Conservation (phyloP, 306 rosid species). For the Alnus rubra region DNA sequence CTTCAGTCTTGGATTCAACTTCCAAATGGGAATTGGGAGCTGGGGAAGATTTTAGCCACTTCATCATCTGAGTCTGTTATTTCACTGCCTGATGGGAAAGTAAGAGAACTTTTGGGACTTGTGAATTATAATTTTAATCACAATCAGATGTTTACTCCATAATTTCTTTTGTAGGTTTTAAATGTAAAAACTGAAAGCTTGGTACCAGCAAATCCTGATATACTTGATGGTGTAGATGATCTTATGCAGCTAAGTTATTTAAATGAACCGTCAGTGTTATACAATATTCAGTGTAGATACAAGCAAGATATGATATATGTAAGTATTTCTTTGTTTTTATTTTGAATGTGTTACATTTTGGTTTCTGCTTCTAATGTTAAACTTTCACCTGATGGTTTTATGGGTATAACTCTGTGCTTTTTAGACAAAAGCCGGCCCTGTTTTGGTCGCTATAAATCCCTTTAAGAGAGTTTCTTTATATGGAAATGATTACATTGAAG, state of each 20-base stretch:
- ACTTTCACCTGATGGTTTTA: conserved; percentile 18
- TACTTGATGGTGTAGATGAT: conserved; percentile 97
- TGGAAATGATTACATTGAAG: conserved; percentile 79
- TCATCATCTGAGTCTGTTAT: conserved; percentile 71
- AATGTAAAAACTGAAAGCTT: conserved; percentile 71
- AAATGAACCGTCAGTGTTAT: conserved; percentile 91
- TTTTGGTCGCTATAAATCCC: conserved; percentile 94
- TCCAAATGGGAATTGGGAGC: conserved; percentile 84
- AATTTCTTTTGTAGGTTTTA: conserved; percentile 52
- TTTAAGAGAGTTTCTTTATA: conserved; percentile 89
- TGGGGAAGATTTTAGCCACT: conserved; percentile 66
- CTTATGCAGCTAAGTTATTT: conserved; percentile 99
- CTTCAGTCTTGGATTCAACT: conserved; percentile 90
- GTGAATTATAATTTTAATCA: conserved; percentile 3
- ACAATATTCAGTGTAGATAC: conserved; percentile 87
- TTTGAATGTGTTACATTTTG: conserved; percentile 12
- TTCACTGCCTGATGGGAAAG: conserved; percentile 75
- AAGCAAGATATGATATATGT: conserved; percentile 89
- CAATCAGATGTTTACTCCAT: conserved; percentile 20
- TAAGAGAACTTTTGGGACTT: conserved; percentile 39
- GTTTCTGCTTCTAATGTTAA: conserved; percentile 23
- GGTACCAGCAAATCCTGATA: conserved; percentile 93
- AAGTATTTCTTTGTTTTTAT: conserved; percentile 33
- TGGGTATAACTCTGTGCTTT: conserved; percentile 30
- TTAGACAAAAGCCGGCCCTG: conserved; percentile 98